Conservation (phyloP, 148 eudicot genomes). For the Dianthus caryophyllus region DNA sequence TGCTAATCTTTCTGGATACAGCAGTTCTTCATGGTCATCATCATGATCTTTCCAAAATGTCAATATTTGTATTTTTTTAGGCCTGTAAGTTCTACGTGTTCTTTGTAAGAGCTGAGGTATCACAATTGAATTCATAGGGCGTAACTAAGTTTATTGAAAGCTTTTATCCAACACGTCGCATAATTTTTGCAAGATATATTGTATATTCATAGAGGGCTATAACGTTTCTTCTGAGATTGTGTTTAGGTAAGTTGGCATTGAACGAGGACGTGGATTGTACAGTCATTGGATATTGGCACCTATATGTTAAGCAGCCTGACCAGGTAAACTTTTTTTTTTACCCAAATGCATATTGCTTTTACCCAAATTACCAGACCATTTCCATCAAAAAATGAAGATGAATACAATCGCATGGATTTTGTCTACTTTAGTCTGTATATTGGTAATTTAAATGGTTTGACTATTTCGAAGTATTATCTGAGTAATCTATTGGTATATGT, state of each 20-base stretch:
- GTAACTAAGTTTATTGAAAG: neutral
- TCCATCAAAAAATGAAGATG: neutral
- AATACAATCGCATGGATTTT: no score
- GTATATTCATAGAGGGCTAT: no score
- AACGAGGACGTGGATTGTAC: constrained; percentile 12
- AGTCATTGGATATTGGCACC: neutral
- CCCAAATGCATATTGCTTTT: neutral
- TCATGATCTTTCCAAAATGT: neutral
- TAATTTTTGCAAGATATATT: constrained; percentile 6
- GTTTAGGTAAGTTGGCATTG: constrained; percentile 3
- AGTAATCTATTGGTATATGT: constrained; percentile 3
- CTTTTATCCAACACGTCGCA: neutral
- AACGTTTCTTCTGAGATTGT: neutral
- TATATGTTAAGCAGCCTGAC: constrained; percentile 17
- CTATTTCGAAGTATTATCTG: neutral
- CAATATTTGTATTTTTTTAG: neutral
- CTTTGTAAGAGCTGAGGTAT: constrained; percentile 1
- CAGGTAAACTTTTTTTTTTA: constrained; percentile 12
- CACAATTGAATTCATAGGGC: neutral
- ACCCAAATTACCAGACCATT: neutral
- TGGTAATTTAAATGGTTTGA: no score
- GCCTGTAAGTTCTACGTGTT: neutral
- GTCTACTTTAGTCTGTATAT: no score
- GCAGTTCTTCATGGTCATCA: neutral
- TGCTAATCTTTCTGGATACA: neutral